Conservation (phyloP, 495 filamentous ascomycete species). For the Neurospora sp. region DNA sequence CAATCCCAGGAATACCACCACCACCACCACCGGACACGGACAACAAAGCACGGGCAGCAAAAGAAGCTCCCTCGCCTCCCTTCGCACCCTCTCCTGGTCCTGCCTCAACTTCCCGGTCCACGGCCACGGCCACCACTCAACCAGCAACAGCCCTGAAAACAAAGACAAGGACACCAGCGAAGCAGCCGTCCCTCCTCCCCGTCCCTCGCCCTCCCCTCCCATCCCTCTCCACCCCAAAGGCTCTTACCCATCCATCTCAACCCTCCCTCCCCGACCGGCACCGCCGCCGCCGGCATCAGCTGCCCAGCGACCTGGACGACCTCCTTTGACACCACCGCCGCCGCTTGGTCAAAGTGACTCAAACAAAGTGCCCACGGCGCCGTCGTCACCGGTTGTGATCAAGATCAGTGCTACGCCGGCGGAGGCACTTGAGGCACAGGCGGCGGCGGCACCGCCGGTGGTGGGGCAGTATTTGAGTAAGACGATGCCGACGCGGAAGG, state of each 20-base stretch:
- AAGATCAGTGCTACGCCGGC: background rate
- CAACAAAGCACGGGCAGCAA: background rate
- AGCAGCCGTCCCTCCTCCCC: background rate
- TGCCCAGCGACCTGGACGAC: background rate
- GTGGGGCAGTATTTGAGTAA: background rate
- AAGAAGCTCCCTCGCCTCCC: background rate
- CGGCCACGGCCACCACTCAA: background rate
- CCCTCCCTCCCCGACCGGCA: background rate
- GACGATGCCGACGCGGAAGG: background rate
- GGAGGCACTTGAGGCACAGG: background rate
- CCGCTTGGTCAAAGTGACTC: background rate
- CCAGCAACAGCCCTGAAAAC: background rate
- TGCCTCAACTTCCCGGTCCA: background rate
- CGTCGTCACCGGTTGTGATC: background rate
- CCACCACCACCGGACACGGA: background rate
- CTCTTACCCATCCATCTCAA: background rate
- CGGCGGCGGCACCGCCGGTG: background rate
- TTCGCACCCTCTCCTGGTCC: background rate
- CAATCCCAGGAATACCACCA: background rate
- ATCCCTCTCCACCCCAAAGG: background rate
- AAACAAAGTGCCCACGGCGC: background rate
- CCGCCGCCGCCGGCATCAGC: background rate
- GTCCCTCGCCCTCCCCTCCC: background rate
- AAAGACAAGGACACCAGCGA: background rate
- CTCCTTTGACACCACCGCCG: background rate